These are phyloP conservation scores for Phytopythium cucurbitacearum DNA, from an alignment of 352 stramenopile genomes.

Conservation along the genomic window DNA sequence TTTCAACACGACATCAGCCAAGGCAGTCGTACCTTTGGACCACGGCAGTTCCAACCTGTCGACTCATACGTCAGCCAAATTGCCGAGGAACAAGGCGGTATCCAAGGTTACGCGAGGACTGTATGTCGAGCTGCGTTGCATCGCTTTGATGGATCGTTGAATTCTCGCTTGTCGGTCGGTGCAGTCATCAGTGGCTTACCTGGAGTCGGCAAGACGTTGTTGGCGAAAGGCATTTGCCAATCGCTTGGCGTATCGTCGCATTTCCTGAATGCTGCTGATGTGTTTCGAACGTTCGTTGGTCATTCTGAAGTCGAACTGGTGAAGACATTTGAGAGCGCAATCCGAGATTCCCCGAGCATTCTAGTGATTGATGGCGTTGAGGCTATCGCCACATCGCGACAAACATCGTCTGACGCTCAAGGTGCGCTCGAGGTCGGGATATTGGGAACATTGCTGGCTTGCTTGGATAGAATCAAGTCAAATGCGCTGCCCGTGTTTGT, in stretches of 20 bases:
- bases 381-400: constrained; percentile 68
- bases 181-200: constrained; percentile 65
- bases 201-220: constrained; percentile 65
- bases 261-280: constrained; percentile 85
- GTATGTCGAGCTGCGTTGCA: constrained; percentile 37
- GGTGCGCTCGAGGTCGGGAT: constrained; percentile 73
- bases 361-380: constrained; percentile 92
- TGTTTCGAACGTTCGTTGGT: constrained; percentile 93
- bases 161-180: constrained; percentile 20
- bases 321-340: constrained; percentile 48
- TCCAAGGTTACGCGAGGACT: constrained; percentile 25
- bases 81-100: constrained; percentile 28
- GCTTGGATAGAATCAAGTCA: constrained; percentile 69
- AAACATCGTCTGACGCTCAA: constrained; percentile 43
- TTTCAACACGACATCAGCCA: no score
- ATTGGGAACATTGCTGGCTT: constrained; percentile 79
- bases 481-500: constrained; percentile 50
- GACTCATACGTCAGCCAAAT: constrained; percentile 27
- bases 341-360: constrained; percentile 47
- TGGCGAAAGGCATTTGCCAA: constrained; percentile 43
- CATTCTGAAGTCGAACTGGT: constrained; percentile 82
- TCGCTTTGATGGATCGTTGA: constrained; percentile 11
- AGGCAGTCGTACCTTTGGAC: no score
- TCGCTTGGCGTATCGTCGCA: constrained; percentile 30
- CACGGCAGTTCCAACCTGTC: constrained; percentile 15